phyloP scores from a whole-genome alignment of 768 basidiomycete species.

The Russula olivacea region DNA sequence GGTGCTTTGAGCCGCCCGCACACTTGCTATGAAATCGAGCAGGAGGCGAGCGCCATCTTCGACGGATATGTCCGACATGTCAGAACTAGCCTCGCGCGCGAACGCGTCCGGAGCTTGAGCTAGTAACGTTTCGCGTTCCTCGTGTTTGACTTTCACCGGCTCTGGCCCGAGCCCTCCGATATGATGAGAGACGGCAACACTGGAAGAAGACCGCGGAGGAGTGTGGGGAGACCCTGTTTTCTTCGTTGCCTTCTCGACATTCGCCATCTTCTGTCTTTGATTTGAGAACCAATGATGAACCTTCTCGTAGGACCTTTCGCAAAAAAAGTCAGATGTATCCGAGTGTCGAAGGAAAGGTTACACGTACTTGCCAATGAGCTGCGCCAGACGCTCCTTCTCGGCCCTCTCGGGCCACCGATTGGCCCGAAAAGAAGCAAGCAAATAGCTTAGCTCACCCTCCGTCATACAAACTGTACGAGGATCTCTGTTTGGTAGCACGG shows the following conservation, averaged over 20 bases:
- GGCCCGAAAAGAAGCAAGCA: constrained; percentile 12
- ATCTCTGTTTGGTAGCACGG: constrained; percentile 8
- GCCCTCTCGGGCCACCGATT: constrained; percentile 21
- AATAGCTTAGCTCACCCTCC: constrained; percentile 7
- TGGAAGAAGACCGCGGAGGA: neutral
- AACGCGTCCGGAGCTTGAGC: constrained; percentile 1
- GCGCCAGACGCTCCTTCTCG: constrained; percentile 20
- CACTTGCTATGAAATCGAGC: constrained; percentile 17
- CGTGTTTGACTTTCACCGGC: neutral
- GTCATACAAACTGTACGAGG: constrained; percentile 21
- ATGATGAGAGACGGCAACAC: neutral
- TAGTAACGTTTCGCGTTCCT: neutral
- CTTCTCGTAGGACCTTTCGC: constrained; percentile 18
- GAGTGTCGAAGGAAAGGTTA: neutral
- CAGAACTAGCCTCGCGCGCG: constrained; percentile 5
- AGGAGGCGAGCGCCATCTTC: constrained; percentile 20
- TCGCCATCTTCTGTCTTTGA: constrained; percentile 19
- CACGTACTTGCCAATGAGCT: constrained; percentile 19
- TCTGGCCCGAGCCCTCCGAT: neutral
- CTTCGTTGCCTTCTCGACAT: constrained; percentile 11
- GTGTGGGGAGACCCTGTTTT: neutral
- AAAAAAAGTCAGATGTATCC: neutral
- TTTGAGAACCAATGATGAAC: constrained; percentile 23
- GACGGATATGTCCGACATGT: constrained; percentile 13
- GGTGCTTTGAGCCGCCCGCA: neutral